A percentile compares a stretch with the other conserved stretches of the same genome.
Conservation (phyloP, 768 basidiomycete genomes). For the Chiua virens region DNA sequence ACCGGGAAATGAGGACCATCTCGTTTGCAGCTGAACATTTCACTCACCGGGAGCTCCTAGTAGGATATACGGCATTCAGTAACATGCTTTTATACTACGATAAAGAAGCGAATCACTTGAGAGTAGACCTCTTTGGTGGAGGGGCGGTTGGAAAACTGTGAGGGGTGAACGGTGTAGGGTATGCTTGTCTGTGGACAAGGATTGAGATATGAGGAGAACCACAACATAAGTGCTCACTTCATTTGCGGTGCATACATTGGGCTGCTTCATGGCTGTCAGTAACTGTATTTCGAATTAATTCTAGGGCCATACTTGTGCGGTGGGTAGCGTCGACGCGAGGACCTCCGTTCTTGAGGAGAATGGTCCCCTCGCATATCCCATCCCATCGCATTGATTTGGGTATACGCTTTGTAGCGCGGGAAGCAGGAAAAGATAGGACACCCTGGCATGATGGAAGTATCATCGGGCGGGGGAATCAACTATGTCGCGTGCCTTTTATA, state of each 20-base stretch:
- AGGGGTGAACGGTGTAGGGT: slow-evolving; percentile 19
- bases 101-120: slow-evolving; percentile 17
- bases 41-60: slow-evolving; percentile 24
- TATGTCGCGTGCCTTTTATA: slow-evolving; percentile 25
- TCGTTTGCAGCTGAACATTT: slow-evolving; percentile 4
- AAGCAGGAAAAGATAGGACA: slow-evolving; percentile 32
- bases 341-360: slow-evolving; percentile 9
- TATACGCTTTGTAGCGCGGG: slow-evolving; percentile 35
- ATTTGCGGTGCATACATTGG: slow-evolving; percentile 7
- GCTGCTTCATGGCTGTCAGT: slow-evolving; percentile 13
- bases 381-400: slow-evolving; percentile 29
- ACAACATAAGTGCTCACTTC: slow-evolving; percentile 7
- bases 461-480: slow-evolving; percentile 5
- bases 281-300: background rate
- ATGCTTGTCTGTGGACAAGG: slow-evolving; percentile 16
- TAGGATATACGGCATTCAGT: slow-evolving; percentile 10
- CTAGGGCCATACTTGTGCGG: slow-evolving; percentile 18
- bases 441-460: slow-evolving; percentile 26
- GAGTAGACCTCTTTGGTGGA: slow-evolving; percentile 15
- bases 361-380: slow-evolving; percentile 27
- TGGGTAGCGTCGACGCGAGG: slow-evolving; percentile 16
- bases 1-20: slow-evolving; percentile 11
- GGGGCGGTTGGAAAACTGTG: slow-evolving; percentile 17
- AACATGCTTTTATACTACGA: background rate
- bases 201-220: background rate